phyloP scores from a whole-genome alignment of 257 asterid species.

The Solanum chiquidenum region DNA sequence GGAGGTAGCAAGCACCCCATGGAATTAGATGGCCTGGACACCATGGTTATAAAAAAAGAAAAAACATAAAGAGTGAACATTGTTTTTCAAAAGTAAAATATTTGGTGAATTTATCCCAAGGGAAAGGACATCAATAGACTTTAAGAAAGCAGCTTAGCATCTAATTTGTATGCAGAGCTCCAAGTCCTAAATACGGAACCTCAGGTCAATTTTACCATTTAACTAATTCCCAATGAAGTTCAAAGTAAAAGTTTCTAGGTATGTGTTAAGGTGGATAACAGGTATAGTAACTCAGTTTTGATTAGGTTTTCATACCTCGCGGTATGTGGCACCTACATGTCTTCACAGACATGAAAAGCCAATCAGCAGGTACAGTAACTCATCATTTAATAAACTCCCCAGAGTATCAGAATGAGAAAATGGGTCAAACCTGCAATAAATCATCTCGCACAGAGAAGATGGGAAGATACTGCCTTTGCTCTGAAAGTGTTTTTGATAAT shows the following conservation, averaged over 20 bases:
- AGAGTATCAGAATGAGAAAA: not conserved
- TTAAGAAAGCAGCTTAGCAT: not conserved
- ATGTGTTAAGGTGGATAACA: not conserved
- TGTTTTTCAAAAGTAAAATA: not conserved
- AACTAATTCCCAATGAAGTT: not conserved
- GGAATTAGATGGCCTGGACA: not conserved
- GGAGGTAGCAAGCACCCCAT: not conserved
- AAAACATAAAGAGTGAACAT: not conserved
- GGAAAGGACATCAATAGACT: not conserved
- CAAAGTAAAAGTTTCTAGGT: not conserved
- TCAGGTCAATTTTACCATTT: not conserved
- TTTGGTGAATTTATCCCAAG: not conserved
- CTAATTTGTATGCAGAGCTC: not conserved
- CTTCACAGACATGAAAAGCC: not conserved
- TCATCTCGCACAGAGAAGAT: constrained; percentile 94
- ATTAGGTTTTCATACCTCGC: not conserved
- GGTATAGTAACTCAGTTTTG: not conserved
- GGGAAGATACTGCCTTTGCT: constrained; percentile 87
- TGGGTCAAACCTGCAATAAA: constrained; percentile 64
- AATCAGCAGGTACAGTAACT: not conserved
- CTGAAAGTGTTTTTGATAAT: constrained; percentile 55
- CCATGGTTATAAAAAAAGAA: not conserved
- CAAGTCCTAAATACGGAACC: not conserved
- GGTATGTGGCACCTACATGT: not conserved
- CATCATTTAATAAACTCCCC: not conserved